These are phyloP conservation scores for Setaria viridis DNA, from an alignment of 202 grass and related monocot genomes.

Conservation along the genomic window DNA sequence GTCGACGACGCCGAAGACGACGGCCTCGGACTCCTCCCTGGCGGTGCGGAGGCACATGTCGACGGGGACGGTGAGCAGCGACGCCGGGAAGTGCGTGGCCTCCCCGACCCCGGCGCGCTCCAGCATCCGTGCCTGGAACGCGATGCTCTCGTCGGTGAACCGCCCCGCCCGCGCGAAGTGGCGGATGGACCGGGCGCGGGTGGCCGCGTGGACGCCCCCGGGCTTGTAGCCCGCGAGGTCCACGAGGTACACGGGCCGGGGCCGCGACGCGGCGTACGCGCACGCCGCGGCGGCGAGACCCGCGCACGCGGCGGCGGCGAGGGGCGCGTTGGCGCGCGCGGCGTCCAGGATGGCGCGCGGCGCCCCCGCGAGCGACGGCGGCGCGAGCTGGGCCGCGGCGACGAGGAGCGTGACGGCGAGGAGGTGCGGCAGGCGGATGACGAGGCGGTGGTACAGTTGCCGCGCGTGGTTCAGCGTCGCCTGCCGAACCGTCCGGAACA, in stretches of 20 bases:
- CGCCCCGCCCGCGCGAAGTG: slow-evolving; percentile 34
- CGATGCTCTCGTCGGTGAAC: slow-evolving; percentile 60
- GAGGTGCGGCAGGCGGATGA: slow-evolving; percentile 59
- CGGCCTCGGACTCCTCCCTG: slow-evolving; percentile 78
- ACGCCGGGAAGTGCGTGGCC: slow-evolving; percentile 76
- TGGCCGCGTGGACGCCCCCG: slow-evolving; percentile 43
- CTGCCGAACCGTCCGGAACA: slow-evolving; percentile 59
- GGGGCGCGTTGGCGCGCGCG: slow-evolving; percentile 46
- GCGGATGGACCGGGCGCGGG: slow-evolving; percentile 43
- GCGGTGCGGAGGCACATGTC: slow-evolving; percentile 66
- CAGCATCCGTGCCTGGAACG: slow-evolving; percentile 78
- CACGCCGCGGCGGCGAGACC: slow-evolving; percentile 28
- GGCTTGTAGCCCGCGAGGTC: slow-evolving; percentile 61
- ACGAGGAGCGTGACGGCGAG: slow-evolving; percentile 57
- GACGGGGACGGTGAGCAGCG: slow-evolving; percentile 51
- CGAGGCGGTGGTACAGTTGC: slow-evolving; percentile 65
- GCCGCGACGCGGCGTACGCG: slow-evolving; percentile 56
- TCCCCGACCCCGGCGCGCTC: slow-evolving; percentile 61
- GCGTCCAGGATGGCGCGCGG: not conserved
- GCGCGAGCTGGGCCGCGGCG: slow-evolving; percentile 25
- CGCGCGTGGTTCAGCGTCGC: slow-evolving; percentile 63
- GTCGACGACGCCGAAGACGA: slow-evolving; percentile 69
- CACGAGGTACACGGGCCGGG: slow-evolving; percentile 60
- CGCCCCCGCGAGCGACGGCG: slow-evolving; percentile 16
- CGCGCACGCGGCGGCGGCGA: slow-evolving; percentile 29